Evolutionary conservation across 2,329 filamentous ascomycete species (phyloP).

Genomic region (Akanthomyces muscarius): DNA sequence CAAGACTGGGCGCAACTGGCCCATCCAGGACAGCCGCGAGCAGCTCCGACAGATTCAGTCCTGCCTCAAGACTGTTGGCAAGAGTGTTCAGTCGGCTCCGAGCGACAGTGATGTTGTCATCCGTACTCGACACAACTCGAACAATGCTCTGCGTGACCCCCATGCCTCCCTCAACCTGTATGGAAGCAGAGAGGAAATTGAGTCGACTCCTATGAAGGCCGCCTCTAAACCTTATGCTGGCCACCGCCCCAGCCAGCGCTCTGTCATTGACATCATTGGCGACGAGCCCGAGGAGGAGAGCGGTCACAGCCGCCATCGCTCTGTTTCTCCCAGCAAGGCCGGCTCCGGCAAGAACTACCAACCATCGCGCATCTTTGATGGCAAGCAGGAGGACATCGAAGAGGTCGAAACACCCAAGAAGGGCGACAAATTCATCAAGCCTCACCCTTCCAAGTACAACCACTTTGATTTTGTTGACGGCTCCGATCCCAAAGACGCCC

Average conservation of each 20-base stretch:
- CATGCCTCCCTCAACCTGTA: conserved; percentile 74
- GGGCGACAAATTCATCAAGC: conserved; percentile 50
- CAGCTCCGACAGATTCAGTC: conserved; percentile 72
- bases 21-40: conserved; percentile 81
- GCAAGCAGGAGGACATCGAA: conserved; percentile 40
- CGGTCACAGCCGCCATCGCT: conserved; percentile 41
- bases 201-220: conserved; percentile 42
- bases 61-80: conserved; percentile 50
- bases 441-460: conserved; percentile 73
- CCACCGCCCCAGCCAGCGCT: conserved; percentile 59
- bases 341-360: conserved; percentile 60
- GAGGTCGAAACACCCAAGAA: conserved; percentile 41
- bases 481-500: conserved; percentile 47
- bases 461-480: conserved; percentile 81
- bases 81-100: conserved; percentile 29
- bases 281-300: conserved; percentile 39
- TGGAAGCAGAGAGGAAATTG: conserved; percentile 60
- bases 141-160: conserved; percentile 55
- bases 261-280: conserved; percentile 68
- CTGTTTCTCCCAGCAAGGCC: conserved; percentile 39
- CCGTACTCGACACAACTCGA: conserved; percentile 50
- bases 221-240: conserved; percentile 61
- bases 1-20: conserved; percentile 87
- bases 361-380: conserved; percentile 61
- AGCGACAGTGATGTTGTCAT: conserved; percentile 35